A percentile compares a stretch with the other conserved stretches of the same genome.
phyloP scores from a whole-genome alignment of 208 protist genomes.

The Tritrichomonas musculus region DNA sequence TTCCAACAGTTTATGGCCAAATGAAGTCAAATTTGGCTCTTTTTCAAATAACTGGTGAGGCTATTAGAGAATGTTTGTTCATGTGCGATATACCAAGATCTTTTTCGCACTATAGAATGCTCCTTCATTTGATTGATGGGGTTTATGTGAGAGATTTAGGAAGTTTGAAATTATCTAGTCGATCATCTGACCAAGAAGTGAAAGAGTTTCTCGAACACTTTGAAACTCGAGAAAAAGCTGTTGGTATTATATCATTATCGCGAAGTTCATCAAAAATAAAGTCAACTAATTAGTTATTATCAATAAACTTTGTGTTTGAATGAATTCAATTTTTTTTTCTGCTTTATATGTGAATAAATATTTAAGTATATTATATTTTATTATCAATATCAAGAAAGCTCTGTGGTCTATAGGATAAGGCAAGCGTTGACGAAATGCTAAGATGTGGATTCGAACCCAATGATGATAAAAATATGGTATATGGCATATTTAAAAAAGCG shows the following conservation, averaged over 20 bases:
- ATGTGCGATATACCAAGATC: neutral
- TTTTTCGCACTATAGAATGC: neutral
- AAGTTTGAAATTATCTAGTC: neutral
- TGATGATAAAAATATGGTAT: too few species aligned
- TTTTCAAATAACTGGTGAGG: neutral
- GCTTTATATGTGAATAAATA: too few species aligned
- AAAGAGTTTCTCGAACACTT: neutral
- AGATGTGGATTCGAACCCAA: too few species aligned
- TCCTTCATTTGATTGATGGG: neutral
- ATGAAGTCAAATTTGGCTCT: neutral
- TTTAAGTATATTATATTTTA: too few species aligned
- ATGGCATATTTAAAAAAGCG: too few species aligned
- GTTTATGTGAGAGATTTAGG: neutral
- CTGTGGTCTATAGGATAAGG: too few species aligned
- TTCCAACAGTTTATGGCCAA: neutral
- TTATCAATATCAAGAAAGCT: too few species aligned
- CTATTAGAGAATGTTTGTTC: neutral
- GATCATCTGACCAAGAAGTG: neutral
- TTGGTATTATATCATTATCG: neutral
- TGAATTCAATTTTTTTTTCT: too few species aligned
- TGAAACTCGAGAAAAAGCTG: neutral
- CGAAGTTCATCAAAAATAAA: too few species aligned
- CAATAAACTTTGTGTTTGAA: too few species aligned
- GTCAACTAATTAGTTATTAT: too few species aligned
- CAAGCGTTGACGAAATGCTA: too few species aligned